Base-by-base conservation (phyloP, 768 basidiomycete species). In the Ramaria sp. region DNA sequence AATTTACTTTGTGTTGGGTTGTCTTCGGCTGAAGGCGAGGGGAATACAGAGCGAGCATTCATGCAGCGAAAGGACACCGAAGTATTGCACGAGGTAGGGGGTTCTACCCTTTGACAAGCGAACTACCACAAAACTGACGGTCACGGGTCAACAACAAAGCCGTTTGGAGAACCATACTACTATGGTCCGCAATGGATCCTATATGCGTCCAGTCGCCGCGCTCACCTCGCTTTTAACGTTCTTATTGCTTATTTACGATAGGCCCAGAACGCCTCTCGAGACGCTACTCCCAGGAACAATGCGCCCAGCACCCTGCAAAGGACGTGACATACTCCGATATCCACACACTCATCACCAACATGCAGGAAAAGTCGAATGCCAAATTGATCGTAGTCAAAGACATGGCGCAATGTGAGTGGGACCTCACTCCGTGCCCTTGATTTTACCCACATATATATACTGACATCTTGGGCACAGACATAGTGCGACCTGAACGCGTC, bases 361-460 rank as follows among this genome's bases (percentile, higher is more conserved):
- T 32, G 13, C 48, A 50, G n/a, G 16, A 16, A 15, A 6, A 6
- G 16, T 8, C 34, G 20, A 16, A 2, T 37, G 48, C n/a, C 5
- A 50, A 50, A 20, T 37, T 50, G 28, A 37, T 50, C 32, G 32
- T 50, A 12, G 48, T 50, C 5, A 50, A 50, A 20, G 48, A 50
- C 28, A 50, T 50, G 48, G 48, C 48, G 10, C 34, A 50, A 12
- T 50, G 48, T 50, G 32, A 20, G 48, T 36, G 22, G 13, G 3
- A 20, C 48, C 15, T 25, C 24, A 16, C 28, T 25, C 28, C 9
- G 22, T 20, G 24, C 1, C 32, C 10, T 12, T 37, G 25, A 25
- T 12, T 12, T 32, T 1, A 5, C 36, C 10, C 45, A 27, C n/a
- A 27, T 47, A 25, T 47, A 16, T n/a, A 25, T 47, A 16, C 8